Base-by-base conservation (phyloP, 2,329 filamentous ascomycete species). In the Pyricularia grisea region DNA sequence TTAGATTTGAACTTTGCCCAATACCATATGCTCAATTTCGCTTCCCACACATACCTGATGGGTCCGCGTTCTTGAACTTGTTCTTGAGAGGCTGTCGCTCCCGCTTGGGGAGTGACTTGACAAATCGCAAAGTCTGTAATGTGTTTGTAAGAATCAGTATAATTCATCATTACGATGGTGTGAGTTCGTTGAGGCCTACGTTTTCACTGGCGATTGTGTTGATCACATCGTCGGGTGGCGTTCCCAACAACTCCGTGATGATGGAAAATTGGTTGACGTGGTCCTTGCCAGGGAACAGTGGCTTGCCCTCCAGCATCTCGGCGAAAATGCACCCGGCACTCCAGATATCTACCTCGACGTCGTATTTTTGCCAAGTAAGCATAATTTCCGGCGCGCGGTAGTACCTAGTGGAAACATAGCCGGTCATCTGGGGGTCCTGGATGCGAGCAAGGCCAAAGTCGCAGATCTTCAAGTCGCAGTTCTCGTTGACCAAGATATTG, bases 311-410 rank as follows among this genome's bases (percentile, higher is more conserved):
- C 70, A 99, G 87, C 95, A 99, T 99, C 82, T 99, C 95, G 61
- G 95, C 95, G 75, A 99, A 98, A 78, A 99, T 99, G 81, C 95
- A 99, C 71, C 95, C 95, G 23, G 94, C 94, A 78, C 95, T 98
- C 95, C 95, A 99, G 78, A 99, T 97, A 79, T 99, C 95, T 70
- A 99, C 95, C 82, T 98, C 95, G 66, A 98, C 90, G 75, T 99
- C 95, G 81, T 99, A 99, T 83, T 99, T 99, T 84, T 99, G 95
- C 95, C 95, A 99, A 73, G 95, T 98, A 78, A 99, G 93, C 95
- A 99, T 99, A 78, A 99, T 99, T 81, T 99, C 95, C 23, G 95
- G 95, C 10, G 95, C 95, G 76, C 95, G 90, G 86, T 99, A 99
- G 85, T 99, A 99, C 85, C 95, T 87, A 71, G 95, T 99, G 66